Evolutionary conservation across 2,329 filamentous ascomycete species (phyloP).

Genomic region (Calonectria henricotiae): DNA sequence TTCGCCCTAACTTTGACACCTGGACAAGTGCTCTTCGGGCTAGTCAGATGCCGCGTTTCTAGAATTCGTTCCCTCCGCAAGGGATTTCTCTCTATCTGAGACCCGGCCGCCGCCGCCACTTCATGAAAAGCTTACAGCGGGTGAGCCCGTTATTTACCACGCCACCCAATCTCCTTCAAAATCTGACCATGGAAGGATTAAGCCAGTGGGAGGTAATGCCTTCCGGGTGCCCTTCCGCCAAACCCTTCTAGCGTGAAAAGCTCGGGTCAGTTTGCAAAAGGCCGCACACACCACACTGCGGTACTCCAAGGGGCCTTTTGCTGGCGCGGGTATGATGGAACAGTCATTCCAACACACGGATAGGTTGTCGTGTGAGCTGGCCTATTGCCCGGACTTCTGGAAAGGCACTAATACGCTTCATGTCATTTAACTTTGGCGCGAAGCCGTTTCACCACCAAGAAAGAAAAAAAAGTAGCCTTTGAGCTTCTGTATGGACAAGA

Average conservation of each 20-base stretch:
- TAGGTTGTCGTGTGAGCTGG: neutral
- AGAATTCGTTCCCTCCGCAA: neutral
- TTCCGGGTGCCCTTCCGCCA: constrained; percentile 1
- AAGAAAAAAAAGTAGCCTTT: neutral
- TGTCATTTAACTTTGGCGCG: neutral
- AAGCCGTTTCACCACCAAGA: neutral
- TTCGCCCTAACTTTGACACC: constrained; percentile 10
- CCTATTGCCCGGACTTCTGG: neutral
- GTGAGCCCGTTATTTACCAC: neutral
- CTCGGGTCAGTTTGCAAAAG: constrained; percentile 23
- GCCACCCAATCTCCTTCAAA: neutral
- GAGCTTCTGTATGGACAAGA: too few species aligned
- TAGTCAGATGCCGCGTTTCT: constrained; percentile 2
- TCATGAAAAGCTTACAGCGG: constrained; percentile 6
- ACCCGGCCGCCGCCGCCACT: constrained; percentile 2
- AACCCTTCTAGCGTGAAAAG: constrained; percentile 21
- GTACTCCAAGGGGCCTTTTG: constrained; percentile 5
- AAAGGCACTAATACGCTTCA: neutral
- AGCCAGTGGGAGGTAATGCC: neutral
- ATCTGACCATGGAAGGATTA: neutral
- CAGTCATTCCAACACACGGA: constrained; percentile 6
- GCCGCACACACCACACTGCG: constrained; percentile 24
- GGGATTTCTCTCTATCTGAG: neutral
- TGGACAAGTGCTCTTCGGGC: neutral
- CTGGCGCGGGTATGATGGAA: constrained; percentile 5